Conservation (phyloP, 1,139 yeast genomes). For the Blastobotrys indianensis region DNA sequence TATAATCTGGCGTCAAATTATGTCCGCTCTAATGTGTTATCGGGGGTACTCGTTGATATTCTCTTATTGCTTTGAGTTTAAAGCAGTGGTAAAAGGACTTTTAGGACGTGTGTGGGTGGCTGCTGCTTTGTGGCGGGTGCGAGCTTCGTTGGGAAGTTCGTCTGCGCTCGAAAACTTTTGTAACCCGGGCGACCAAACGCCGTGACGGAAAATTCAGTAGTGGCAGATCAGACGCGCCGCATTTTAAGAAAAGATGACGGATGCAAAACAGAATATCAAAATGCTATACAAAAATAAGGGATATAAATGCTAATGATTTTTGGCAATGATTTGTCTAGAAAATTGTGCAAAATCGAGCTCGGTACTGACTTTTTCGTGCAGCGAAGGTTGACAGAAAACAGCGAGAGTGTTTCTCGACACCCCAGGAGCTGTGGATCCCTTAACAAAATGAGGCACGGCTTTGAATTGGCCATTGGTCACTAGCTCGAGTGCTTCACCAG, state of each 20-base stretch:
- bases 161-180: not conserved
- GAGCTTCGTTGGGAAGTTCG: slow-evolving; percentile 4
- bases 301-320: slow-evolving; percentile 23
- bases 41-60: no score
- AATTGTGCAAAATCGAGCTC: slow-evolving; percentile 48
- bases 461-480: slow-evolving; percentile 47
- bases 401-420: slow-evolving; percentile 55
- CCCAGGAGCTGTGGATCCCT: slow-evolving; percentile 35
- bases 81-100: no score
- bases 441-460: slow-evolving; percentile 59
- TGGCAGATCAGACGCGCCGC: not conserved
- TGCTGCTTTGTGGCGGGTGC: no score
- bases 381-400: slow-evolving; percentile 58
- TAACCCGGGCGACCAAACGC: not conserved
- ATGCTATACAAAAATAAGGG: no score
- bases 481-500: slow-evolving; percentile 56
- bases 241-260: no score
- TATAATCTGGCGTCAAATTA: no score
- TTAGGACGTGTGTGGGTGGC: no score
- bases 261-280: no score
- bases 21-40: no score
- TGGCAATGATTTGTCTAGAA: slow-evolving; percentile 31
- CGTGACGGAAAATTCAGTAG: not conserved
- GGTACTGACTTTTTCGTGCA: slow-evolving; percentile 44
- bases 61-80: no score